Conservation (phyloP, 768 basidiomycete genomes). For the Psilocybe sp. region DNA sequence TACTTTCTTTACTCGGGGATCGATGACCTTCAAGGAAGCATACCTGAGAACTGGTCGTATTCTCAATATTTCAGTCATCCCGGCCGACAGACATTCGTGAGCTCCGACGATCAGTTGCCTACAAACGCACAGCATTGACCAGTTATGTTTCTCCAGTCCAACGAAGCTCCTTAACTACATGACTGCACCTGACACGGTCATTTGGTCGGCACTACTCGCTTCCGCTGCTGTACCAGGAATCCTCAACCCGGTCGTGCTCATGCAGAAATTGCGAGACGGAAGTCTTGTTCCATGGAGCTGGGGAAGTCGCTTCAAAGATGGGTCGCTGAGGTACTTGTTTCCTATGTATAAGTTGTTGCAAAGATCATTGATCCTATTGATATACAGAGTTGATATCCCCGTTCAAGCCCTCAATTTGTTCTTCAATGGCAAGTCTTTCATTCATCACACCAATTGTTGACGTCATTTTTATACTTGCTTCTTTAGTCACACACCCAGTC, state of each 20-base stretch:
- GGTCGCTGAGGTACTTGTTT: slow-evolving; percentile 66
- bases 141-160: slow-evolving; percentile 47
- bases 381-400: slow-evolving; percentile 86
- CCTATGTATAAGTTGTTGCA: not conserved
- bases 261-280: slow-evolving; percentile 86
- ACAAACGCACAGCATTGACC: slow-evolving; percentile 5
- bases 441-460: not conserved
- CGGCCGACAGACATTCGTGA: slow-evolving; percentile 84
- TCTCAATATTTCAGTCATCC: slow-evolving; percentile 91
- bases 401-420: slow-evolving; percentile 85
- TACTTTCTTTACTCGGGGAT: slow-evolving; percentile 88
- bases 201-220: slow-evolving; percentile 79
- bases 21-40: slow-evolving; percentile 93
- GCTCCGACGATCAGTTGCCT: slow-evolving; percentile 10
- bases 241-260: slow-evolving; percentile 89
- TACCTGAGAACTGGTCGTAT: slow-evolving; percentile 91
- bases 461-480: slow-evolving; percentile 4
- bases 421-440: slow-evolving; percentile 62
- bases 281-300: slow-evolving; percentile 88
- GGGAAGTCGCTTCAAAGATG: slow-evolving; percentile 93
- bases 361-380: not conserved
- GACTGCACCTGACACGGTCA: slow-evolving; percentile 89
- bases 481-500: slow-evolving; percentile 81
- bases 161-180: slow-evolving; percentile 95
- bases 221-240: slow-evolving; percentile 96